A percentile compares a stretch with the other conserved stretches of the same genome.
Evolutionary conservation across 2,329 filamentous ascomycete genomes (phyloP).

Genomic region (Colletotrichum limetticola): DNA sequence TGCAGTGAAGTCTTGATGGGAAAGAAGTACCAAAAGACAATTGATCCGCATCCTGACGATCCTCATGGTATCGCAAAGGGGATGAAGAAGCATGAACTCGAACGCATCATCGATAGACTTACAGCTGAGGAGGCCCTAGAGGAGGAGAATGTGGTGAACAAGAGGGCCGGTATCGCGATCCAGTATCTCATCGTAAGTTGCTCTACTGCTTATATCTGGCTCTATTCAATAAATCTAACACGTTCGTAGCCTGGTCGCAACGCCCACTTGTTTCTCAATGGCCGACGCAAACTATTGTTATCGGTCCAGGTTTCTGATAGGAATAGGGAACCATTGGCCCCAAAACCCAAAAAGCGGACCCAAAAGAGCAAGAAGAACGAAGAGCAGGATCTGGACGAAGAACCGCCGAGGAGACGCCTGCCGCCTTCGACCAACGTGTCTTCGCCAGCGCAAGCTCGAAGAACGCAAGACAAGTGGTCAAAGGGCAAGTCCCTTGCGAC

Average conservation of each 20-base stretch:
- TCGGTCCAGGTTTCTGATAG: conserved; percentile 51
- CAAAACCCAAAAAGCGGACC: conserved; percentile 47
- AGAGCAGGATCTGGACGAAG: conserved; percentile 40
- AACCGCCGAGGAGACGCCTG: conserved; percentile 32
- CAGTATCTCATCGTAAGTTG: conserved; percentile 75
- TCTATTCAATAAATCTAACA: background rate
- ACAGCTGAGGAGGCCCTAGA: conserved; percentile 77
- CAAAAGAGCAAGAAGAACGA: conserved; percentile 49
- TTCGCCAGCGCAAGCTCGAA: conserved; percentile 51
- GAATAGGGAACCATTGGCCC: conserved; percentile 40
- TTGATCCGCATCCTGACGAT: conserved; percentile 62
- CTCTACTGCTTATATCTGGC: conserved; percentile 30
- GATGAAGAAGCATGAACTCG: conserved; percentile 79
- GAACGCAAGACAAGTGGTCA: conserved; percentile 42
- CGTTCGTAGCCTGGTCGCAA: conserved; percentile 50
- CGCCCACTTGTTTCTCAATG: conserved; percentile 55
- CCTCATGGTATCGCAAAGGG: conserved; percentile 76
- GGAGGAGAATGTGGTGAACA: conserved; percentile 76
- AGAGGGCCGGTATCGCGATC: conserved; percentile 72
- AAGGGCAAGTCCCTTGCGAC: conserved; percentile 43
- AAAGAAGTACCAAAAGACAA: conserved; percentile 68
- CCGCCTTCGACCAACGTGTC: conserved; percentile 62
- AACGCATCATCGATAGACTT: conserved; percentile 85
- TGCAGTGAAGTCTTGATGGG: conserved; percentile 89
- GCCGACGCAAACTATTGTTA: conserved; percentile 57